Evolutionary conservation across 441 rosid species (phyloP).

Genomic region (Gossypium lobatum): DNA sequence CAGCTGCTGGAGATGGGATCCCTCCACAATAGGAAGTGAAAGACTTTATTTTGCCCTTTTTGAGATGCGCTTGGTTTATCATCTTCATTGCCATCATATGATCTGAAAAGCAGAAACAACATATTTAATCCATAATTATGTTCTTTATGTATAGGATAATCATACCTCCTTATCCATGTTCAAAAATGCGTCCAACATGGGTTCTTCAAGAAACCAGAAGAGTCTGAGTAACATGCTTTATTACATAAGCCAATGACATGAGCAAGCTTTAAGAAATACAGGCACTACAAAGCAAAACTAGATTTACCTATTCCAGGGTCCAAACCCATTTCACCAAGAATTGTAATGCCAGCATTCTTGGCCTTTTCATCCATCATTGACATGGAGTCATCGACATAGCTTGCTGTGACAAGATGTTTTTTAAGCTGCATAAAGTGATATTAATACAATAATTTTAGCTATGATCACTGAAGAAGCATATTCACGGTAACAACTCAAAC

Average conservation of each 20-base stretch:
- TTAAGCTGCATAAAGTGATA: constrained; percentile 49
- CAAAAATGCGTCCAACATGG: not conserved
- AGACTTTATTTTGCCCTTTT: constrained; percentile 73
- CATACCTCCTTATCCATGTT: not conserved
- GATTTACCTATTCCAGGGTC: constrained; percentile 89
- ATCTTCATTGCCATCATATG: constrained; percentile 99
- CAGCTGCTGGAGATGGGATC: constrained; percentile 97
- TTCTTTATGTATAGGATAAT: not conserved
- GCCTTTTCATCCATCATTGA: constrained; percentile 64
- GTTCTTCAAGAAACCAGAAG: not conserved
- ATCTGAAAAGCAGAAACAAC: constrained; percentile 38
- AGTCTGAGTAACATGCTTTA: not conserved
- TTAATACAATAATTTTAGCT: constrained; percentile 6
- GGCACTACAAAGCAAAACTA: not conserved
- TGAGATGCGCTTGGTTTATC: constrained; percentile 67
- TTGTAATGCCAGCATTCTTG: constrained; percentile 63
- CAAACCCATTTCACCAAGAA: constrained; percentile 94
- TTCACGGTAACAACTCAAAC: not conserved
- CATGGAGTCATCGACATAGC: constrained; percentile 77
- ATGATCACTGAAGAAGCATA: constrained; percentile 1
- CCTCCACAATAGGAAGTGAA: constrained; percentile 90
- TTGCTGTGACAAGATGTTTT: constrained; percentile 90
- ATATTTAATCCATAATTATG: not conserved
- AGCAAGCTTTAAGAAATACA: not conserved
- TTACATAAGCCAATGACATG: not conserved